Conservation (phyloP, 148 eudicot species). For the Camellia japonica region DNA sequence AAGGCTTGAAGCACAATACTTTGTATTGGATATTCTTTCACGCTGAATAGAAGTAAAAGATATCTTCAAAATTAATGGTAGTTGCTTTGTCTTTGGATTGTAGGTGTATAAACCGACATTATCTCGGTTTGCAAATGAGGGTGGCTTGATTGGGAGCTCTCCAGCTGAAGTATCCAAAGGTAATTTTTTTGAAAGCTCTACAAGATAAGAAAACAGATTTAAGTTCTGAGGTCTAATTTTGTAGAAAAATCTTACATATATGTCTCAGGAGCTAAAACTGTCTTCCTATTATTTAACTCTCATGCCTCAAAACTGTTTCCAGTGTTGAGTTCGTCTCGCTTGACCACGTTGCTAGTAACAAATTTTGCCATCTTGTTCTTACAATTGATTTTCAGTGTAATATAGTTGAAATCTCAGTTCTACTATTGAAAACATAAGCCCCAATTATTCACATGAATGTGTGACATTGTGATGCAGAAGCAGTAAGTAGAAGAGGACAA, state of each 20-base stretch:
- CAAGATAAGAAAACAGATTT: neutral
- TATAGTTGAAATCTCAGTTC: neutral
- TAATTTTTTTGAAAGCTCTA: slow-evolving; percentile 18
- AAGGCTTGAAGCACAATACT: neutral
- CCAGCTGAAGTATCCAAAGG: slow-evolving; percentile 91
- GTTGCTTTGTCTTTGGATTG: slow-evolving; percentile 23
- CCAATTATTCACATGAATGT: neutral
- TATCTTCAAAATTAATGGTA: neutral
- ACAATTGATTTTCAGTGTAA: neutral
- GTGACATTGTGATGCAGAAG: neutral
- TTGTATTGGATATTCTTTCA: neutral
- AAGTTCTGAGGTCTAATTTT: neutral
- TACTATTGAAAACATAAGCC: neutral
- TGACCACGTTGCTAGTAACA: neutral
- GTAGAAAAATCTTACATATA: neutral
- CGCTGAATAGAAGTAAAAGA: neutral
- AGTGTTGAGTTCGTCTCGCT: slow-evolving; percentile 7
- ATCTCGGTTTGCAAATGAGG: slow-evolving; percentile 62
- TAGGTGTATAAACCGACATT: slow-evolving; percentile 90
- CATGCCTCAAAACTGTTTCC: slow-evolving; percentile 1
- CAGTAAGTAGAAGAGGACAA: neutral
- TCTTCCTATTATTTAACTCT: neutral
- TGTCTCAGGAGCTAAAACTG: neutral
- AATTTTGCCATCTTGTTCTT: neutral
- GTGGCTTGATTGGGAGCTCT: slow-evolving; percentile 77